phyloP scores from a whole-genome alignment of 768 basidiomycete species.

The Neoboletus magnificus region DNA sequence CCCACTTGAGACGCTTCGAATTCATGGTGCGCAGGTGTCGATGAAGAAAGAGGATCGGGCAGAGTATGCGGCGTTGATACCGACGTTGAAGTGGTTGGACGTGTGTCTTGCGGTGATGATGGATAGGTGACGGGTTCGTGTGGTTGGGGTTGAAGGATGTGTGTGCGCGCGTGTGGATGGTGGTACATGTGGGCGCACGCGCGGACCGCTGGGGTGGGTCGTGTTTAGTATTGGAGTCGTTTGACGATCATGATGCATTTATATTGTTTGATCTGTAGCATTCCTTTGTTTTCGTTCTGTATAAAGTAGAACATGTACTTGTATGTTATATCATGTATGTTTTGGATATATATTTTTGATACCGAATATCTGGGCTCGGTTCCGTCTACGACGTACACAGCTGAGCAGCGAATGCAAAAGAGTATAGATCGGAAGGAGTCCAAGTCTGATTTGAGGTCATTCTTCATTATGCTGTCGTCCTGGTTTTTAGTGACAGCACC shows the following conservation, averaged over 20 bases:
- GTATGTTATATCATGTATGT: neutral
- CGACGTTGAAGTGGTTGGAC: slow-evolving; percentile 19
- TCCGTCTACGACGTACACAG: neutral
- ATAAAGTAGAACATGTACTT: neutral
- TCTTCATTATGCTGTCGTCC: too few relatives aligned
- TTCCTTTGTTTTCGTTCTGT: neutral
- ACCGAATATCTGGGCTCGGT: too few relatives aligned
- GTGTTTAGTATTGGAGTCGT: neutral
- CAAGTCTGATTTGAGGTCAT: too few relatives aligned
- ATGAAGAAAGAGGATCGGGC: slow-evolving; percentile 14
- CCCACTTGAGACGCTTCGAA: slow-evolving; percentile 17
- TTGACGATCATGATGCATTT: neutral
- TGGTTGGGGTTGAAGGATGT: neutral
- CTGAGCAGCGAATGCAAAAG: too few relatives aligned
- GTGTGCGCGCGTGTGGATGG: neutral
- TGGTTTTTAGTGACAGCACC: too few relatives aligned
- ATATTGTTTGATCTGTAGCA: neutral
- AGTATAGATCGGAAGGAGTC: too few relatives aligned
- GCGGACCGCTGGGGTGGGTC: neutral
- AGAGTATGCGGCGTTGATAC: slow-evolving; percentile 12
- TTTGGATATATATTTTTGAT: neutral
- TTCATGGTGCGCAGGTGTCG: slow-evolving; percentile 9
- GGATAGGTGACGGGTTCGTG: neutral
- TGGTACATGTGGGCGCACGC: neutral
- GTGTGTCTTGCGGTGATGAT: slow-evolving; percentile 9